A percentile compares a stretch with the other conserved stretches of the same genome.
Conservation (phyloP, 2,329 filamentous ascomycete species). For the Arthrobotrys entomopaga region DNA sequence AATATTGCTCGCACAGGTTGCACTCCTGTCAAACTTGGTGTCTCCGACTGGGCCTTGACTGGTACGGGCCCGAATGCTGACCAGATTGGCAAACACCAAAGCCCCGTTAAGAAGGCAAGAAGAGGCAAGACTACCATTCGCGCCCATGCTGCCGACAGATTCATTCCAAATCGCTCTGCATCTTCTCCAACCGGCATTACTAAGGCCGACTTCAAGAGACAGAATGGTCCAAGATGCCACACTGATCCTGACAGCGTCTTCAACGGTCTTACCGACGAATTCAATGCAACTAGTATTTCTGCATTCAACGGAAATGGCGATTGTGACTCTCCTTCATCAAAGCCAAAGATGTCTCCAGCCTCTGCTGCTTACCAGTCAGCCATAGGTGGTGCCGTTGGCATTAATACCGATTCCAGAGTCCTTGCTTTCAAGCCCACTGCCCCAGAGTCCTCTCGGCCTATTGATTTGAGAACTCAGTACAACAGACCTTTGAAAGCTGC, state of each 20-base stretch:
- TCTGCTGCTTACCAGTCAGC: constrained; percentile 91
- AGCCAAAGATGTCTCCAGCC: constrained; percentile 51
- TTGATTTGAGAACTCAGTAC: constrained; percentile 96
- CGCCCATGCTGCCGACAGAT: constrained; percentile 78
- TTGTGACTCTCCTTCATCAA: constrained; percentile 68
- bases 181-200: constrained; percentile 84
- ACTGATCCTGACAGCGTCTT: constrained; percentile 75
- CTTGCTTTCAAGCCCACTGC: constrained; percentile 97
- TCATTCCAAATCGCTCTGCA: constrained; percentile 91
- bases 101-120: constrained; percentile 68
- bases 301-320: constrained; percentile 71
- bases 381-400: constrained; percentile 87
- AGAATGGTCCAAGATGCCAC: constrained; percentile 62
- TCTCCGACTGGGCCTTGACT: constrained; percentile 90
- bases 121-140: constrained; percentile 79
- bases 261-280: constrained; percentile 80
- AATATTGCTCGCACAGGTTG: constrained; percentile 80
- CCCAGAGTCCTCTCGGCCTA: constrained; percentile 98
- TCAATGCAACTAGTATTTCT: constrained; percentile 76
- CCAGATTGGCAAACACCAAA: constrained; percentile 63
- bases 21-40: constrained; percentile 84
- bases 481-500: constrained; percentile 90
- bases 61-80: constrained; percentile 73
- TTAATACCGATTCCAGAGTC: constrained; percentile 92
- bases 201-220: constrained; percentile 78